phyloP scores from a whole-genome alignment of 2,329 filamentous ascomycete genomes.

The Fusarium pseudonygamai region DNA sequence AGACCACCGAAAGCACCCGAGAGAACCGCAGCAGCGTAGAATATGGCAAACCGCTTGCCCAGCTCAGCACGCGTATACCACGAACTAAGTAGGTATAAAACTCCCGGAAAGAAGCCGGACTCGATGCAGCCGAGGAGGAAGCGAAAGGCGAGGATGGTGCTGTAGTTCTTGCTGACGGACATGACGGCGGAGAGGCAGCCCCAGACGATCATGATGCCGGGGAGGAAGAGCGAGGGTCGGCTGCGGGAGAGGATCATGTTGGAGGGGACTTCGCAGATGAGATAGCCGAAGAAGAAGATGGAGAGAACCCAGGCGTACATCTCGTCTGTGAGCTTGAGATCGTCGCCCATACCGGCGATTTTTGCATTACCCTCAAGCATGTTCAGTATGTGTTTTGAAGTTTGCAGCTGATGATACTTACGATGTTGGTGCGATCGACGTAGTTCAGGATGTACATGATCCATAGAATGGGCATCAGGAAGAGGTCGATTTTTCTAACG shows the following conservation, averaged over 20 bases:
- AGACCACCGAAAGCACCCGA: neutral
- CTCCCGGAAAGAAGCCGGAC: neutral
- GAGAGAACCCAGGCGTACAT: neutral
- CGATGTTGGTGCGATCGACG: neutral
- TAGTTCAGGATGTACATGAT: neutral
- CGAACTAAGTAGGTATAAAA: neutral
- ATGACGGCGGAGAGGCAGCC: neutral
- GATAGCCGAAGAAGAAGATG: neutral
- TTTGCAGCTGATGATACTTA: fast-evolving
- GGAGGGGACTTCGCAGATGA: neutral
- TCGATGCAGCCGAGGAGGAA: neutral
- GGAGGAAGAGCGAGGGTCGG: neutral
- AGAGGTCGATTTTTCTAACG: neutral
- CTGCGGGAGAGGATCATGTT: neutral
- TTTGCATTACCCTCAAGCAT: neutral
- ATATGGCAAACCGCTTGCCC: neutral
- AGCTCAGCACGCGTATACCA: neutral
- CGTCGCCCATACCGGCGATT: neutral
- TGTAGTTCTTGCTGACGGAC: neutral
- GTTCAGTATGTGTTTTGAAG: neutral
- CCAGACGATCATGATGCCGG: neutral
- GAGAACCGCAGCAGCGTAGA: neutral
- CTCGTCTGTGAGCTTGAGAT: fast-evolving
- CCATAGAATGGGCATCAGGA: neutral
- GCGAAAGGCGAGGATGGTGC: neutral